Evolutionary conservation across 768 basidiomycete genomes (phyloP).

Genomic region (Amanita fuliginea): DNA sequence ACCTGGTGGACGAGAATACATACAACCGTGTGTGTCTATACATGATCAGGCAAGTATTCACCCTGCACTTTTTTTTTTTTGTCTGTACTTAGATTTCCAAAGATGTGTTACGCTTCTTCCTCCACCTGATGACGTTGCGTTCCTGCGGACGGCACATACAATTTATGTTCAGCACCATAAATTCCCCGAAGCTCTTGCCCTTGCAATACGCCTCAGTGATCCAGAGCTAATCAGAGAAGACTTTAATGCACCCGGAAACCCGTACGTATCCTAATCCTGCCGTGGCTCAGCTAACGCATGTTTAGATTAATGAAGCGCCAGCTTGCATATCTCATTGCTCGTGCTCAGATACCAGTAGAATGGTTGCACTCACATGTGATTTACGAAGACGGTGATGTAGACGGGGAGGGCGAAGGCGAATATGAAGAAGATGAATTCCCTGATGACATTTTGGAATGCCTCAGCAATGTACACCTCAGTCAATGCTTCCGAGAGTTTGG

Average conservation of each 20-base stretch:
- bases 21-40: conserved; percentile 88
- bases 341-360: conserved; percentile 82
- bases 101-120: conserved; percentile 86
- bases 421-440: conserved; percentile 55
- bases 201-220: conserved; percentile 81
- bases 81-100: conserved; percentile 4
- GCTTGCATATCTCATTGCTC: conserved; percentile 87
- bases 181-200: conserved; percentile 83
- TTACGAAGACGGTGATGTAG: conserved; percentile 38
- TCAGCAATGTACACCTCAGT: conserved; percentile 81
- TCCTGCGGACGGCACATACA: conserved; percentile 78
- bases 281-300: not conserved
- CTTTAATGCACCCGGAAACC: conserved; percentile 84
- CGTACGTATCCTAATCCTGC: conserved; percentile 33
- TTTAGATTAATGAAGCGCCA: conserved; percentile 84
- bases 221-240: conserved; percentile 72
- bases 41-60: conserved; percentile 69
- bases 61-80: not conserved
- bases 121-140: conserved; percentile 85
- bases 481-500: conserved; percentile 83
- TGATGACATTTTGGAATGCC: conserved; percentile 74
- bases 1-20: conserved; percentile 79
- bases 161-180: conserved; percentile 83
- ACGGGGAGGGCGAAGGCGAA: conserved; percentile 42
- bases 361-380: conserved; percentile 62